phyloP scores from a whole-genome alignment of 305 asterid genomes.

The Solanum aculeatissimum region DNA sequence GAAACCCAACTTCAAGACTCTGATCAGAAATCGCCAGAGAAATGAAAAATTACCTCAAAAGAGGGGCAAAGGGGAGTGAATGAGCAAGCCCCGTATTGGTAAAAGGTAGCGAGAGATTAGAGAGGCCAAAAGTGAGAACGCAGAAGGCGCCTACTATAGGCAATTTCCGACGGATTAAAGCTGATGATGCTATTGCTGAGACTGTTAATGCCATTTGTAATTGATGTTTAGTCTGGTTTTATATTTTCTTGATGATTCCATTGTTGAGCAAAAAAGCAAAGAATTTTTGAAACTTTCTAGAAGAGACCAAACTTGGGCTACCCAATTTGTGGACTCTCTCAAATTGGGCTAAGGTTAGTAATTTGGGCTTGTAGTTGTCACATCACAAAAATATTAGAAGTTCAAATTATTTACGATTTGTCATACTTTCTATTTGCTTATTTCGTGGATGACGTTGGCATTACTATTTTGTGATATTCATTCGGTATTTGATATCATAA shows the following conservation, averaged over 20 bases:
- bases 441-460: too few relatives aligned
- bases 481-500: too few relatives aligned
- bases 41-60: conserved; percentile 33
- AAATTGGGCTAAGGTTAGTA: not conserved
- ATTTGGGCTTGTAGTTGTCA: too few relatives aligned
- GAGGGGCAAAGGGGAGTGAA: conserved; percentile 34
- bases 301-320: not conserved
- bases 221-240: conserved; percentile 23
- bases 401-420: too few relatives aligned
- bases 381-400: too few relatives aligned
- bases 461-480: too few relatives aligned
- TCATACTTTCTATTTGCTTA: too few relatives aligned
- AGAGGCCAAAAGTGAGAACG: conserved; percentile 62
- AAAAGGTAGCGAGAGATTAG: conserved; percentile 36
- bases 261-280: not conserved
- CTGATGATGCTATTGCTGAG: conserved; percentile 51
- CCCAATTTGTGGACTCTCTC: not conserved
- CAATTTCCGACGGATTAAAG: conserved; percentile 47
- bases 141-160: conserved; percentile 85
- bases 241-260: conserved; percentile 2
- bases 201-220: conserved; percentile 61
- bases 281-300: not conserved
- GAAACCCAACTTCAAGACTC: not conserved
- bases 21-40: not conserved
- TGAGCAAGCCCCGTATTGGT: conserved; percentile 36